These are phyloP conservation scores for Pyracantha coccinea DNA, from an alignment of 331 rosid species.

Conservation along the genomic window DNA sequence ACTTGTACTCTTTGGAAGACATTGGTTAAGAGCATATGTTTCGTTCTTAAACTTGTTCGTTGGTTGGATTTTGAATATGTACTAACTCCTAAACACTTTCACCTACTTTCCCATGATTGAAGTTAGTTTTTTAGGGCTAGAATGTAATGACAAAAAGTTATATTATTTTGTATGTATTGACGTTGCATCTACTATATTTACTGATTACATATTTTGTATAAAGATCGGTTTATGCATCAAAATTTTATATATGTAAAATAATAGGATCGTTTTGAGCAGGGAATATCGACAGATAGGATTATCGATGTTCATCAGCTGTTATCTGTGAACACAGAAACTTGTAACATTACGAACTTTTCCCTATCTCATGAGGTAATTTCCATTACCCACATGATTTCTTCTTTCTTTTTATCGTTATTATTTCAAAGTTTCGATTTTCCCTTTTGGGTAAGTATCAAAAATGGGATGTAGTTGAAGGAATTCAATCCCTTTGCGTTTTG, in stretches of 20 bases:
- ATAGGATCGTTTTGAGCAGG: slow-evolving; percentile 35
- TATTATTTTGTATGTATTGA: neutral
- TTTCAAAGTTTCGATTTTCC: neutral
- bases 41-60: neutral
- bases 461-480: neutral
- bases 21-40: neutral
- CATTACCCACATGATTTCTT: neutral
- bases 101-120: slow-evolving; percentile 5
- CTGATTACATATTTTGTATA: neutral
- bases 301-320: slow-evolving; percentile 72
- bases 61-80: neutral
- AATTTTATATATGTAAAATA: neutral
- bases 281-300: slow-evolving; percentile 89
- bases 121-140: neutral
- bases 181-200: neutral
- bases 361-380: slow-evolving; percentile 72
- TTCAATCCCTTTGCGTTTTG: neutral
- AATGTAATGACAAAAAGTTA: neutral
- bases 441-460: neutral
- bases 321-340: slow-evolving; percentile 54
- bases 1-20: neutral
- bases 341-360: slow-evolving; percentile 73
- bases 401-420: too few relatives aligned
- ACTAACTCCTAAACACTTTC: neutral
- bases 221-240: neutral